phyloP scores from a whole-genome alignment of 1,284 basidiomycete genomes.

The Hypsizygus ulmarius region DNA sequence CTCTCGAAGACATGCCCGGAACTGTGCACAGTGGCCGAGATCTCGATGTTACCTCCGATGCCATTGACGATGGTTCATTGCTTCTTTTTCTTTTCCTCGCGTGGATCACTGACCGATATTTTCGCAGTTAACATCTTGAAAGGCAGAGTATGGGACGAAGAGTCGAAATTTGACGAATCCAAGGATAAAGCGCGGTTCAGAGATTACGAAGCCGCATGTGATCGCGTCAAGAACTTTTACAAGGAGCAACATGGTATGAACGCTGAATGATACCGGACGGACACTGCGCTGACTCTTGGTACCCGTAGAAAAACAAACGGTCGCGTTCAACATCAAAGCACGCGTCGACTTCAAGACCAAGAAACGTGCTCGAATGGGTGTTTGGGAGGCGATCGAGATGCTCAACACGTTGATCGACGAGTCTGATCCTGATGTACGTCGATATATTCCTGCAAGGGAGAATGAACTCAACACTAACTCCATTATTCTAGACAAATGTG shows the following conservation, averaged over 20 bases:
- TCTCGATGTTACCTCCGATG: slow-evolving; percentile 27
- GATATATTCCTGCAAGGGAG: background rate
- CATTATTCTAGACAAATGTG: slow-evolving; percentile 57
- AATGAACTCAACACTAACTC: slow-evolving; percentile 2
- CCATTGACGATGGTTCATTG: slow-evolving; percentile 26
- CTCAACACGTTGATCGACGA: slow-evolving; percentile 88
- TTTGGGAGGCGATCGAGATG: slow-evolving; percentile 92
- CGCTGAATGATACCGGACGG: too few species aligned
- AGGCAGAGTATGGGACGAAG: slow-evolving; percentile 57
- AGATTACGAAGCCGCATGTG: slow-evolving; percentile 75
- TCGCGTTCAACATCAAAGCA: slow-evolving; percentile 78
- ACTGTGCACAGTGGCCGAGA: slow-evolving; percentile 24
- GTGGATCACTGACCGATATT: background rate
- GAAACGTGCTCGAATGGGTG: slow-evolving; percentile 64
- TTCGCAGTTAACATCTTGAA: slow-evolving; percentile 64
- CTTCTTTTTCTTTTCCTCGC: background rate
- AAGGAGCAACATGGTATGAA: slow-evolving; percentile 76
- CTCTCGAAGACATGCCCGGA: slow-evolving; percentile 23
- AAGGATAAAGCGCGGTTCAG: slow-evolving; percentile 79
- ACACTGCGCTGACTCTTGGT: too few species aligned
- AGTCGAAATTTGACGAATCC: slow-evolving; percentile 65
- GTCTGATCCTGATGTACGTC: slow-evolving; percentile 77
- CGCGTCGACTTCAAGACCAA: slow-evolving; percentile 70
- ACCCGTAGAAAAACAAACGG: slow-evolving; percentile 53
- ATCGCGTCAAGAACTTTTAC: slow-evolving; percentile 86